Base-by-base conservation (phyloP, 2,329 filamentous ascomycete species). In the Teratosphaeria gauchensis region DNA sequence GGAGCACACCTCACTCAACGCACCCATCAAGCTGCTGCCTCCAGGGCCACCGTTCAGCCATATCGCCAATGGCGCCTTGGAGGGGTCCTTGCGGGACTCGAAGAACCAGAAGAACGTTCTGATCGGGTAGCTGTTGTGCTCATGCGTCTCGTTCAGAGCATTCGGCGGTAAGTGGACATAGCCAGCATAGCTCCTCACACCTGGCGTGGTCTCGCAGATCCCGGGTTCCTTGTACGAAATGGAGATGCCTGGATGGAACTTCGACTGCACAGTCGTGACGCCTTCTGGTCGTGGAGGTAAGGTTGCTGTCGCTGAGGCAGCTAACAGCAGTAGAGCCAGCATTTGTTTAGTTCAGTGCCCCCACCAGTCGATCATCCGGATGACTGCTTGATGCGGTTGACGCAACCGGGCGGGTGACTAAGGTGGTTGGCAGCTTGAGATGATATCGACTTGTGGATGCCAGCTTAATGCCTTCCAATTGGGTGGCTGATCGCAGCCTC, bases 31-130 rank as follows among this genome's bases (percentile, higher is more conserved):
- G 9, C 77, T 80, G 60, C 79, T 77, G 16, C 72, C 75, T 1
- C 82, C 82, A 0, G 83, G 83, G 0, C 83, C 83, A 19, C 83
- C 82, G 58, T 83, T 83, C 68, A 86, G 77, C 78, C 82, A 86
- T 32, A 85, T 78, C 0, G 79, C 76, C 2, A 85, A 71, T 0
- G 83, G 83, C 0, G 82, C 82, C 64, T 80, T 80, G 8, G 70
- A 65, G 1, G 83, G 78, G 65, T 82, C 77, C 56, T 82, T 79
- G 16, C 82, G 75, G 0, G 82, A 77, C 61, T 84, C 82, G 64
- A 86, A 85, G 66, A 84, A 86, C 80, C 81, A 82, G 68, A 84
- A 85, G 67, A 83, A 84, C 21, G 79, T 83, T 64, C 82, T 82
- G 59, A 82, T 81, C 6, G 78, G 73, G 59, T 81, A 81, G 12